Evolutionary conservation across 495 filamentous ascomycete species (phyloP).

Genomic region (Lichenothelia convexa): DNA sequence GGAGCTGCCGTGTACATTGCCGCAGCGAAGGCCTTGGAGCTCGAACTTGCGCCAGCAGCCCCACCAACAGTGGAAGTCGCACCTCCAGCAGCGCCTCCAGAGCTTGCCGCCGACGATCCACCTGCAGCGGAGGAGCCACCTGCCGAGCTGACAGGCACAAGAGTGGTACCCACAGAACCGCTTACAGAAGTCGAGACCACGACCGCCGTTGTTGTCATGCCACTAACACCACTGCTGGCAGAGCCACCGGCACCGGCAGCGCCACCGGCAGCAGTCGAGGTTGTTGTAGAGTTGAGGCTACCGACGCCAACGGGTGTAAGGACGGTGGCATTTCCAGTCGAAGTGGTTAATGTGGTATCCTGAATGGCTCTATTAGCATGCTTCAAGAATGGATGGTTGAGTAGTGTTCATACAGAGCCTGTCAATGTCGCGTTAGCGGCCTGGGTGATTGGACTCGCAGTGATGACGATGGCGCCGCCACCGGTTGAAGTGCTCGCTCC

Average conservation of each 20-base stretch:
- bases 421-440: no score
- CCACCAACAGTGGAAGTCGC: constrained; percentile 2
- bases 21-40: constrained; percentile 4
- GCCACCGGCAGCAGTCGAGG: constrained; percentile 14
- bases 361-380: no score
- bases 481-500: no score
- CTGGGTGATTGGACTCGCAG: no score
- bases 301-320: neutral
- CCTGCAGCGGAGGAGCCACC: constrained; percentile 6
- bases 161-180: constrained; percentile 12
- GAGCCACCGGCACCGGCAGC: constrained; percentile 12
- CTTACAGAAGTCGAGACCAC: neutral
- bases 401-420: constrained; percentile 2
- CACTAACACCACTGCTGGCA: constrained; percentile 12
- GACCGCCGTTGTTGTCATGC: constrained; percentile 17
- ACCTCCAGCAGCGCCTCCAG: neutral
- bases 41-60: constrained; percentile 3
- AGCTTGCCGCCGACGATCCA: constrained; percentile 2
- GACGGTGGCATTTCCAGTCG: no score
- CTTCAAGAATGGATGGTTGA: constrained; percentile 5
- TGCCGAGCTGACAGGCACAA: constrained; percentile 9
- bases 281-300: constrained; percentile 9
- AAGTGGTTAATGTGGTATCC: no score
- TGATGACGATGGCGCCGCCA: no score
- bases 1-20: constrained; percentile 12